phyloP scores from a whole-genome alignment of 106 monocot species.

The Dioscorea zingiberensis region DNA sequence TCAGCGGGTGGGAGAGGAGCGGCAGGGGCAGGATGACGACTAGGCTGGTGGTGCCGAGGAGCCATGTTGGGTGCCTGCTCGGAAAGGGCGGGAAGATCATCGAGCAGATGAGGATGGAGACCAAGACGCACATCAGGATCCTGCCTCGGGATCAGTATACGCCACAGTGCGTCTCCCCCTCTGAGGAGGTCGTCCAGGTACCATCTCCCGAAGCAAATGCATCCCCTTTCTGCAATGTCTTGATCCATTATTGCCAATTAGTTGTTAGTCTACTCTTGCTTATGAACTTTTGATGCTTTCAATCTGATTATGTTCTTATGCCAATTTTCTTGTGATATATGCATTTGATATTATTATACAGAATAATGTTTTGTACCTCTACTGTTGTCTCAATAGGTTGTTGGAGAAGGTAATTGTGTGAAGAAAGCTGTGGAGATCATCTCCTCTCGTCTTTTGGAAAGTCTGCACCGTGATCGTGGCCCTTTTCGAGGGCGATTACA shows the following conservation, averaged over 20 bases:
- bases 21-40: slow-evolving; percentile 50
- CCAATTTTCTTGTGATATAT: too few species aligned
- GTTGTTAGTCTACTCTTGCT: too few species aligned
- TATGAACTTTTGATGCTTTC: too few species aligned
- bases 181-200: slow-evolving; percentile 97
- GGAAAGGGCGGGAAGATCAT: slow-evolving; percentile 98
- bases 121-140: slow-evolving; percentile 90
- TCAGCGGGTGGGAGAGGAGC: slow-evolving; percentile 25
- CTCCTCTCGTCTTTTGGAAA: slow-evolving; percentile 86
- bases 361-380: neutral
- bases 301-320: too few species aligned
- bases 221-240: too few species aligned
- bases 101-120: slow-evolving; percentile 98
- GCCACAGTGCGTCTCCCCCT: slow-evolving; percentile 64
- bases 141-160: slow-evolving; percentile 79
- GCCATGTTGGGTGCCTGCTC: slow-evolving; percentile 87
- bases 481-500: slow-evolving; percentile 63
- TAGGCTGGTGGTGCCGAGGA: slow-evolving; percentile 75
- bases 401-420: slow-evolving; percentile 75
- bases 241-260: too few species aligned
- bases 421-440: slow-evolving; percentile 82
- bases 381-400: slow-evolving; percentile 38
- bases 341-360: too few species aligned
- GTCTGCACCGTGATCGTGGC: slow-evolving; percentile 86
- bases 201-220: neutral